phyloP scores from a whole-genome alignment of 139 green algal genomes.

The Picochlorum sp. region DNA sequence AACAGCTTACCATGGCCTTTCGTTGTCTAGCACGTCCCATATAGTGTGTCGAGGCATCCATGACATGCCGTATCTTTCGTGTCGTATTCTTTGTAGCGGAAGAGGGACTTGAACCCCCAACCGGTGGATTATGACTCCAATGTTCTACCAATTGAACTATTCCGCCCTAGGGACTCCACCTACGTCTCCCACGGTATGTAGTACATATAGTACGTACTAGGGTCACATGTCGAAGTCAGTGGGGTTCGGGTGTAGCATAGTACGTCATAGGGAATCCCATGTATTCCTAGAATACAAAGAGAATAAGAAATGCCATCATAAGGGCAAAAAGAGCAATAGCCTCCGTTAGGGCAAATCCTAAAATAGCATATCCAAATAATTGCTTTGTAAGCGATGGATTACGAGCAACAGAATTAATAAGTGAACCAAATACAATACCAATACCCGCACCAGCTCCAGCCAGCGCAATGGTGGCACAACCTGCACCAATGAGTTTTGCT shows the following conservation, averaged over 20 bases:
- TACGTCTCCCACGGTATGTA: conserved; percentile 24
- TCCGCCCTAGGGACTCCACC: conserved; percentile 14
- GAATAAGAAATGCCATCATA: conserved; percentile 61
- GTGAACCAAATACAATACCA: conserved; percentile 65
- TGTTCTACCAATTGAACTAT: conserved; percentile 42
- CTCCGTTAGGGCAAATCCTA: conserved; percentile 64
- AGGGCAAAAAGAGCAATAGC: conserved; percentile 63
- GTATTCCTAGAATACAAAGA: conserved; percentile 42
- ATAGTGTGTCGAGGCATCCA: conserved; percentile 38
- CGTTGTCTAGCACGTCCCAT: conserved; percentile 33
- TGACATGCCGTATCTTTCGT: conserved; percentile 11
- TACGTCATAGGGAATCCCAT: background rate
- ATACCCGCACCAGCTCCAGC: conserved; percentile 59
- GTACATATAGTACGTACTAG: conserved; percentile 20
- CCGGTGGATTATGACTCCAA: conserved; percentile 46
- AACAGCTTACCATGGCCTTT: conserved; percentile 36
- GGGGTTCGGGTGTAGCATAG: conserved; percentile 13
- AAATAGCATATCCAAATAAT: conserved; percentile 63
- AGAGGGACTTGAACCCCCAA: conserved; percentile 41
- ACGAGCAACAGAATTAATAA: conserved; percentile 63
- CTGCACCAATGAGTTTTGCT: conserved; percentile 64
- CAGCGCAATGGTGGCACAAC: conserved; percentile 60
- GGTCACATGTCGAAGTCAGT: conserved; percentile 20
- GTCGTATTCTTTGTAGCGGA: conserved; percentile 13
- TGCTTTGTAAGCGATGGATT: conserved; percentile 51